Evolutionary conservation across 2,329 filamentous ascomycete species (phyloP).

Genomic region (Cyanodermella asteris): DNA sequence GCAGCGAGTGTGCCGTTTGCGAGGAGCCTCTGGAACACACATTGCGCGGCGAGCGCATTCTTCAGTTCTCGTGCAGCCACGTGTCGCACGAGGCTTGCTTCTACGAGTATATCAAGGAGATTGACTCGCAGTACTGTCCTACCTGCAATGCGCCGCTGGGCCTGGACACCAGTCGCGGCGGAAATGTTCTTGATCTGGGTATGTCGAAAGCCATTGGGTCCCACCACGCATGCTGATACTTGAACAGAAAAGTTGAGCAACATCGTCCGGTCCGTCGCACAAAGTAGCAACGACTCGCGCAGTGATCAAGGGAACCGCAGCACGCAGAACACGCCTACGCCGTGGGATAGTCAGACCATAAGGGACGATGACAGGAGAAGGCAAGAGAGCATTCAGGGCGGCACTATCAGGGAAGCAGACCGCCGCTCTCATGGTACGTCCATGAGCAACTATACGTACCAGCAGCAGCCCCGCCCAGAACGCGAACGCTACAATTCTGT

Average conservation of each 20-base stretch:
- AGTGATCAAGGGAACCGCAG: conserved; percentile 22
- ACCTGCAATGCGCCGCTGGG: conserved; percentile 81
- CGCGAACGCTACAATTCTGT: too few relatives aligned
- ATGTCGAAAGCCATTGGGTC: conserved; percentile 11
- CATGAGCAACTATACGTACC: conserved; percentile 18
- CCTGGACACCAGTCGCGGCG: conserved; percentile 76
- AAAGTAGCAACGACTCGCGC: conserved; percentile 41
- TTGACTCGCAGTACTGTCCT: conserved; percentile 83
- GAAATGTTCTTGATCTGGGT: conserved; percentile 87
- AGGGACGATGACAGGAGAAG: too few relatives aligned
- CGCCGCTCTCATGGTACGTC: too few relatives aligned
- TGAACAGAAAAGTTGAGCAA: conserved; percentile 73
- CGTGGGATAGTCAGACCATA: conserved; percentile 30
- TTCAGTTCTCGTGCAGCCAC: conserved; percentile 93
- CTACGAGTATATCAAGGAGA: conserved; percentile 92
- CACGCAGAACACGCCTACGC: conserved; percentile 33
- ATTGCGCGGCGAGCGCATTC: conserved; percentile 72
- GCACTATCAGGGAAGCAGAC: too few relatives aligned
- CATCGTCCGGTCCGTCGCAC: conserved; percentile 67
- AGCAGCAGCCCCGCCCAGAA: too few relatives aligned
- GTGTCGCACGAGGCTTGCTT: conserved; percentile 97
- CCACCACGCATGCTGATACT: conserved; percentile 11
- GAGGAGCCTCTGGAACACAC: conserved; percentile 95
- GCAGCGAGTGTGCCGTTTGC: conserved; percentile 84
- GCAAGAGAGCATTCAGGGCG: too few relatives aligned